phyloP scores from a whole-genome alignment of 179 eudicot species.

The Silene coronaria region DNA sequence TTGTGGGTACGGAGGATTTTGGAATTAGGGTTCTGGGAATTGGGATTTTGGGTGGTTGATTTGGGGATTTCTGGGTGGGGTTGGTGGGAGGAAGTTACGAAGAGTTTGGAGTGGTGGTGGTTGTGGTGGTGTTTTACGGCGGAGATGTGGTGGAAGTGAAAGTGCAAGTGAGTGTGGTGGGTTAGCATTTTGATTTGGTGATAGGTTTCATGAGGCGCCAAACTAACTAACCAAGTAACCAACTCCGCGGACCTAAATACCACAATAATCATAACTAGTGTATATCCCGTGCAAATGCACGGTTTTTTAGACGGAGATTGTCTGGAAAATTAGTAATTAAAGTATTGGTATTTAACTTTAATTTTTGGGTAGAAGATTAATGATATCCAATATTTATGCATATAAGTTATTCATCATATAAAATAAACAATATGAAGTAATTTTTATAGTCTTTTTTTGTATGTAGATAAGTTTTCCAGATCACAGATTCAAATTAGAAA shows the following conservation, averaged over 20 bases:
- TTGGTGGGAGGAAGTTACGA: constrained; percentile 3
- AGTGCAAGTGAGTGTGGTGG: constrained; percentile 19
- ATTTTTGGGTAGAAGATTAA: too few species aligned
- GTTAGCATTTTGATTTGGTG: constrained; percentile 26
- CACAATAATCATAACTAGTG: too few species aligned
- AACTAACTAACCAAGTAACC: neutral
- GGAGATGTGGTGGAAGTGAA: constrained; percentile 24
- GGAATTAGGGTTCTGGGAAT: constrained; percentile 10
- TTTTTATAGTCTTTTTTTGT: too few species aligned
- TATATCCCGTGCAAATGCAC: too few species aligned
- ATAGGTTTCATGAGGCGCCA: constrained; percentile 15
- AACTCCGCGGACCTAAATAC: neutral
- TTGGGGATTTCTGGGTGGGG: constrained; percentile 16
- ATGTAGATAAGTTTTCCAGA: too few species aligned
- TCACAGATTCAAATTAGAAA: too few species aligned
- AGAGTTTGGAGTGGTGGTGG: constrained; percentile 9
- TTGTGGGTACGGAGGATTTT: constrained; percentile 55
- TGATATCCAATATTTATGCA: too few species aligned
- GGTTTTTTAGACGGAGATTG: too few species aligned
- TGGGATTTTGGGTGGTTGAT: constrained; percentile 8
- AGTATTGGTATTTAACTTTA: too few species aligned
- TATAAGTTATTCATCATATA: too few species aligned
- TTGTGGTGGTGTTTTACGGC: constrained; percentile 9
- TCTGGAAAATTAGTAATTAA: too few species aligned
- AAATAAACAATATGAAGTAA: too few species aligned